Base-by-base conservation (phyloP, 1,139 yeast genomes). In the Zygosaccharomyces sapae region DNA sequence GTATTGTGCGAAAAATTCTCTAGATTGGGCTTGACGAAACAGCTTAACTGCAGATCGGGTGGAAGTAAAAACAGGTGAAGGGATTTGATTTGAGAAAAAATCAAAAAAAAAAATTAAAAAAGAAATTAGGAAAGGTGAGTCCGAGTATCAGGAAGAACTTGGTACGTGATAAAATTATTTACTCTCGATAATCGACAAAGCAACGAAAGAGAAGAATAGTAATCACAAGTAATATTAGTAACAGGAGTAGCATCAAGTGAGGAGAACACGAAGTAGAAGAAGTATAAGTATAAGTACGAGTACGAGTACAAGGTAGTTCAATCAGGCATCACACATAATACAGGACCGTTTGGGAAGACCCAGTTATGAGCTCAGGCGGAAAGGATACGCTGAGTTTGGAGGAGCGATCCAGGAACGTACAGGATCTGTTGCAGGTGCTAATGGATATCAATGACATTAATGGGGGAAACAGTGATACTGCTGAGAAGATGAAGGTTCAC, bases 401-500 rank as follows among this genome's bases (percentile, higher is more conserved):
- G 47, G 69, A 66, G 46, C 59, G 69, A 22, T 52, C 66, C 29
- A 55, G 55, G 48, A 63, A 64, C 46, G 66, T 65, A 13, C 57
- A 61, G 16, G 68, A 65, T 46, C 50, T 66, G 44, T 54, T 65
- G 36, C 57, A 61, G 43, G 65, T 66, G n/a, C 50, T 66, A 44
- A 63, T 64, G 55, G 66, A 65, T 43, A 65, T 65, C 34, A 65
- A 65, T 33, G 59, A 58, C 45, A 57, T 64, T 44, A 65, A 65
- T 46, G 68, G 68, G 34, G 67, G 68, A 2, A 58, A 58, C 29
- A 55, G 54, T 30, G 63, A 59, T 34, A 65, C 64, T 22, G 59
- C 66, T 38, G 68, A 63, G 43, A 66, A 65, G 51, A 57, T 66
- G 62, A 64, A 61, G 50, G 49, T 63, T 6, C 66, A 65, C 38